These are phyloP conservation scores for Lactifluus piperatus DNA, from an alignment of 768 basidiomycete species.

Conservation along the genomic window DNA sequence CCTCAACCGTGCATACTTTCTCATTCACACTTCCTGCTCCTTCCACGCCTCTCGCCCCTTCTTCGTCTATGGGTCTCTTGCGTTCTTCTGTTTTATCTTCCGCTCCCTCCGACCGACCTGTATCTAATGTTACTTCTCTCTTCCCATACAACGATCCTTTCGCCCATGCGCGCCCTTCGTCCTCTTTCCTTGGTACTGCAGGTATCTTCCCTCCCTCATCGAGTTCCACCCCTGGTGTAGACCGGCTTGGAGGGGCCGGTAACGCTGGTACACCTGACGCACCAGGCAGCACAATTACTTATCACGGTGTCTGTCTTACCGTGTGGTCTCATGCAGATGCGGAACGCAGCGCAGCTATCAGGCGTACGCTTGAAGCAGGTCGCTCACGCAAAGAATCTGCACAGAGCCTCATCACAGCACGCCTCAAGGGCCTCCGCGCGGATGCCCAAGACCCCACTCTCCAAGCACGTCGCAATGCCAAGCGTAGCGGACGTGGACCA, in stretches of 20 bases:
- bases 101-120: slow-evolving; percentile 31
- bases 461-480: slow-evolving; percentile 50
- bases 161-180: slow-evolving; percentile 56
- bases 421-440: slow-evolving; percentile 51
- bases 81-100: slow-evolving; percentile 66
- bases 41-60: slow-evolving; percentile 66
- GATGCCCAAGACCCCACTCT: slow-evolving; percentile 48
- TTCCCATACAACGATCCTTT: slow-evolving; percentile 79
- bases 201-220: slow-evolving; percentile 41
- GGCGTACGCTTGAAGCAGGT: slow-evolving; percentile 71
- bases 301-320: slow-evolving; percentile 87
- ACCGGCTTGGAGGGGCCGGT: slow-evolving; percentile 13
- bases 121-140: slow-evolving; percentile 62
- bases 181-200: slow-evolving; percentile 75
- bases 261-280: slow-evolving; percentile 6
- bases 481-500: slow-evolving; percentile 54
- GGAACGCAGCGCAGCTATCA: slow-evolving; percentile 76
- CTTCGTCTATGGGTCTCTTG: slow-evolving; percentile 60
- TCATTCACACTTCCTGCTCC: slow-evolving; percentile 79
- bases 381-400: slow-evolving; percentile 73
- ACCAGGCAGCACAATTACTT: slow-evolving; percentile 48
- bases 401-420: slow-evolving; percentile 60
- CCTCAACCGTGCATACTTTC: slow-evolving; percentile 88
- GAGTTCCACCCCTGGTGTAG: slow-evolving; percentile 12
- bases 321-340: slow-evolving; percentile 96